These are phyloP conservation scores for Neocucurbitaria cava DNA, from an alignment of 2,329 filamentous ascomycete species.

Conservation along the genomic window DNA sequence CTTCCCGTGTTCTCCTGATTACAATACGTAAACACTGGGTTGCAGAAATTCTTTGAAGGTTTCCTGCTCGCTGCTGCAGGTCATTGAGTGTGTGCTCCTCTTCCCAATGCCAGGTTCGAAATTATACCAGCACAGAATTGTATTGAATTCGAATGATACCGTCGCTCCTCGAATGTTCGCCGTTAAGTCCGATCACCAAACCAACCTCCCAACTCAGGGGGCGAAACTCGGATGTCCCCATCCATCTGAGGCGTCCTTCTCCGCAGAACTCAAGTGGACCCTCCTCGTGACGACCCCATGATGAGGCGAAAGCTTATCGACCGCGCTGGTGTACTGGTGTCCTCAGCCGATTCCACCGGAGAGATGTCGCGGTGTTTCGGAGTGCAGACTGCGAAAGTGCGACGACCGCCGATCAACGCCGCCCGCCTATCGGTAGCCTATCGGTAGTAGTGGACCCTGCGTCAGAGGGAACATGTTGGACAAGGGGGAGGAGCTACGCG, in stretches of 20 bases:
- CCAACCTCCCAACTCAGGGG: conserved; percentile 29
- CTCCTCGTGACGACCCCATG: conserved; percentile 6
- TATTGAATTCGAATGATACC: no score
- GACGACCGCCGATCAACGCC: background rate
- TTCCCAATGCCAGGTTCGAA: no score
- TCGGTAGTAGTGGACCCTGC: background rate
- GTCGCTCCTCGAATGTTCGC: no score
- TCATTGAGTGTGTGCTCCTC: no score
- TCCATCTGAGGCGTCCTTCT: conserved; percentile 15
- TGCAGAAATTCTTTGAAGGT: no score
- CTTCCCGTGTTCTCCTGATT: no score
- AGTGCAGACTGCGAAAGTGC: conserved; percentile 1
- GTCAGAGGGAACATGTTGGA: background rate
- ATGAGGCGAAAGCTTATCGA: background rate
- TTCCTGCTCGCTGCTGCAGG: no score
- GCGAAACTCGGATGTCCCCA: conserved; percentile 34
- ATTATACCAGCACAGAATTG: no score
- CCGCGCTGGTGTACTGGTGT: background rate
- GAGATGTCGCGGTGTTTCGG: background rate
- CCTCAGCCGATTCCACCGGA: background rate
- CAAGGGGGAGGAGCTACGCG: background rate
- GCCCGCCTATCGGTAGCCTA: background rate
- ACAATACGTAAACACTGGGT: no score
- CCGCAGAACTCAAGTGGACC: background rate
- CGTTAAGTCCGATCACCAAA: background rate